Base-by-base conservation (phyloP, 108 stramenopile species). In the Aureococcus anophagefferens region DNA sequence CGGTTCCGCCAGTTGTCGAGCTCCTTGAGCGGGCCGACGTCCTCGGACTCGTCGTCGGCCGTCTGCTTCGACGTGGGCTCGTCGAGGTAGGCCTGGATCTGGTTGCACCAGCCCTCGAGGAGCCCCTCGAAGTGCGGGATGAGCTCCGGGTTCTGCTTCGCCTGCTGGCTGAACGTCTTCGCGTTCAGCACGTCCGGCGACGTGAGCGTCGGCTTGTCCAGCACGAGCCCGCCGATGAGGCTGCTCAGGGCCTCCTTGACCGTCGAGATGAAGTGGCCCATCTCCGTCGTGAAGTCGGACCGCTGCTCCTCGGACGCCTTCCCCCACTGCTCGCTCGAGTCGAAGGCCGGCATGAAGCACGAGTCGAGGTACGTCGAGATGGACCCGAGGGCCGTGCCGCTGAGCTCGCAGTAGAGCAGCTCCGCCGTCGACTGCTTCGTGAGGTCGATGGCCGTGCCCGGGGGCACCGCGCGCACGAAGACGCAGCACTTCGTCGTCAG, bases 61-160 rank as follows among this genome's bases (percentile, higher is more conserved):
- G n/a, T 66, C 64, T 29, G 65, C n/a, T 9, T 5, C 69, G 40
- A 69, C 68, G 33, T 36, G 59, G 70, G 32, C 40, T 14, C 81
- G 65, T 87, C 81, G 35, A 91, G 76, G 77, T 90, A 91, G 15
- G 65, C 63, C 73, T 89, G 91, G 63, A 92, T 91, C 68, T 90
- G 84, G 65, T 84, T 68, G 75, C 93, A 94, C 93, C 93, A 94
- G 68, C 89, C 86, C 74, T 87, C 90, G 34, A 94, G 68, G 32
- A 93, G 81, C 30, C 72, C 69, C 69, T 92, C 89, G 40, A 90
- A 85, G 51, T 88, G 74, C 30, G 79, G 80, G 7, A 93, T 73
- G 5, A 84, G 69, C 66, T 90, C 88, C 25, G 87, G 86, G 36
- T 82, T 77, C 59, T 72, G 71, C 16, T 68, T 64, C 44, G 65